phyloP scores from a whole-genome alignment of 345 rosid genomes.

The Brassica incana region DNA sequence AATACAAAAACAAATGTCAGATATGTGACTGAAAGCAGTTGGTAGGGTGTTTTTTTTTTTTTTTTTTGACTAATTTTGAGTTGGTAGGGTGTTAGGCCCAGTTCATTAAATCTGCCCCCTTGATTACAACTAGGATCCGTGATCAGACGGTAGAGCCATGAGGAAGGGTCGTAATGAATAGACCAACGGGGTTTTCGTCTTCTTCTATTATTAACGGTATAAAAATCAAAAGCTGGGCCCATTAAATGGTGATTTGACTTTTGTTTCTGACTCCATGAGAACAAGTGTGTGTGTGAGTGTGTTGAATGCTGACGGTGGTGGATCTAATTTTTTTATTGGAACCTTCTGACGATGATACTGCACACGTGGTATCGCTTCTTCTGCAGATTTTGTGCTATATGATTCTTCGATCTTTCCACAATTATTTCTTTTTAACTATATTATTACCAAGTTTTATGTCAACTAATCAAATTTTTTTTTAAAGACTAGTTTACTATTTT shows the following conservation, averaged over 20 bases:
- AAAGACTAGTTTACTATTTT: too few species aligned
- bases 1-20: background rate
- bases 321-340: slow-evolving; percentile 23
- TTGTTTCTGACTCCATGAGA: slow-evolving; percentile 16
- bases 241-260: slow-evolving; percentile 15
- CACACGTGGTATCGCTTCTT: slow-evolving; percentile 25
- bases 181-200: background rate
- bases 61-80: background rate
- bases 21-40: slow-evolving; percentile 9
- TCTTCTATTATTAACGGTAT: background rate
- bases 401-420: background rate
- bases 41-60: background rate
- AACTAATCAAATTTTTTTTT: background rate
- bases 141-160: slow-evolving; percentile 32
- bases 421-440: background rate
- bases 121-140: slow-evolving; percentile 36
- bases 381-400: slow-evolving; percentile 2
- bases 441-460: background rate
- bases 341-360: slow-evolving; percentile 26
- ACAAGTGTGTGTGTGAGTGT: background rate
- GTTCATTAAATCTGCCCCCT: slow-evolving; percentile 31
- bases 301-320: slow-evolving; percentile 34
- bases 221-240: background rate
- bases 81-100: background rate
- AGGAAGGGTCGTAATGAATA: slow-evolving; percentile 1